Evolutionary conservation across 2,329 filamentous ascomycete genomes (phyloP).

Genomic region (Calonectria ilicicola): DNA sequence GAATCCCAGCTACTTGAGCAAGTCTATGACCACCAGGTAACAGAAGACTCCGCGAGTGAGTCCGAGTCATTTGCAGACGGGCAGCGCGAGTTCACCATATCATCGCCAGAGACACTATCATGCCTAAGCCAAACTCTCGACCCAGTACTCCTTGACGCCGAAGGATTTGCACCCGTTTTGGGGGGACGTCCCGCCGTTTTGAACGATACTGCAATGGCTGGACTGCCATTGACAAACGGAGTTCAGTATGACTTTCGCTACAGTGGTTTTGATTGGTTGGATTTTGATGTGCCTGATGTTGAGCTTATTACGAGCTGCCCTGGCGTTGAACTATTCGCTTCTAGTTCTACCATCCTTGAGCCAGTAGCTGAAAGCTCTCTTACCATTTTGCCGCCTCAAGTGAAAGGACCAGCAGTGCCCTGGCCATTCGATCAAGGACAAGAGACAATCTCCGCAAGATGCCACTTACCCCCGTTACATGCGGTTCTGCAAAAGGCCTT

Average conservation of each 20-base stretch:
- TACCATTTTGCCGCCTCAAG: neutral
- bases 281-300: conserved; percentile 32
- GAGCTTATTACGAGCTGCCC: conserved; percentile 1
- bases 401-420: conserved; percentile 8
- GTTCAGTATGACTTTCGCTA: conserved; percentile 29
- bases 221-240: neutral
- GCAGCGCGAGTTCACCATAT: neutral
- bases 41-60: neutral
- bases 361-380: neutral
- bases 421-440: conserved; percentile 39
- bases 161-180: conserved; percentile 16
- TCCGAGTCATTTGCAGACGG: neutral
- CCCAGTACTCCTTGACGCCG: conserved; percentile 9
- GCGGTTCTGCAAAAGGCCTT: conserved; percentile 30
- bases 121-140: conserved; percentile 10
- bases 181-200: neutral
- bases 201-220: neutral
- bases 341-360: neutral
- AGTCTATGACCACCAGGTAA: neutral
- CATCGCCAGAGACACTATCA: neutral
- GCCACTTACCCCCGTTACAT: conserved; percentile 32
- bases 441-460: conserved; percentile 23
- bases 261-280: conserved; percentile 36
- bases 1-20: neutral
- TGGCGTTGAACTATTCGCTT: neutral